Evolutionary conservation across 768 basidiomycete genomes (phyloP).

Genomic region (Sarcodon sp.): DNA sequence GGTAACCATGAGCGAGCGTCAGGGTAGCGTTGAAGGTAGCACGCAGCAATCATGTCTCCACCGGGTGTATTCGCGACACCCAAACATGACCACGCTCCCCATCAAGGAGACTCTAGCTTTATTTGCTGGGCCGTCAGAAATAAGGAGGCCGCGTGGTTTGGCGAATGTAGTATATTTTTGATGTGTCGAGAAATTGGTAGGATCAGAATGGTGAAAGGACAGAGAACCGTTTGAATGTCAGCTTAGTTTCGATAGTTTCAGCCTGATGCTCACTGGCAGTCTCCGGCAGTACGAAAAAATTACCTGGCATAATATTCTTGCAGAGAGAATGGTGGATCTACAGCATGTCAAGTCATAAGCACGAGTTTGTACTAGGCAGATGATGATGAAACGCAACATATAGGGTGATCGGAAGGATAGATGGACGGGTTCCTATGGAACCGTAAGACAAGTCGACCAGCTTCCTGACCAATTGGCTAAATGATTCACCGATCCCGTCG

Average conservation of each 20-base stretch:
- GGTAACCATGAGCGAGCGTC: slow-evolving; percentile 42
- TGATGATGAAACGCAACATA: slow-evolving; percentile 7
- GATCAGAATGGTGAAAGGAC: slow-evolving; percentile 38
- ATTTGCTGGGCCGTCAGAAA: slow-evolving; percentile 27
- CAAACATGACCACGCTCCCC: slow-evolving; percentile 33
- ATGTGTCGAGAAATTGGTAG: slow-evolving; percentile 42
- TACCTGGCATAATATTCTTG: slow-evolving; percentile 42
- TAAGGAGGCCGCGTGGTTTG: slow-evolving; percentile 28
- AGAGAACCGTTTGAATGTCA: slow-evolving; percentile 41
- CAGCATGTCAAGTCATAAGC: neutral
- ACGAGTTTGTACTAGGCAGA: neutral
- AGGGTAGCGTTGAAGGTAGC: slow-evolving; percentile 32
- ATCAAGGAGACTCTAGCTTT: slow-evolving; percentile 35
- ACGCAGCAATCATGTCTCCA: slow-evolving; percentile 20
- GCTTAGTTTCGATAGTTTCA: slow-evolving; percentile 13
- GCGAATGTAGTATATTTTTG: slow-evolving; percentile 31
- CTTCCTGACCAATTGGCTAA: slow-evolving; percentile 30
- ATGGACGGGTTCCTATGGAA: slow-evolving; percentile 34
- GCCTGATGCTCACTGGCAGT: no score
- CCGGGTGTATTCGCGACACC: slow-evolving; percentile 18
- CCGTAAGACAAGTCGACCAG: slow-evolving; percentile 24
- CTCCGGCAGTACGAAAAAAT: slow-evolving; percentile 3
- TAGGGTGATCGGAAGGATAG: slow-evolving; percentile 27
- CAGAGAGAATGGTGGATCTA: slow-evolving; percentile 35
- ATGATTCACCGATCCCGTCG: neutral